Conservation (phyloP, 2,329 filamentous ascomycete species). For the Colletotrichum simmondsii region DNA sequence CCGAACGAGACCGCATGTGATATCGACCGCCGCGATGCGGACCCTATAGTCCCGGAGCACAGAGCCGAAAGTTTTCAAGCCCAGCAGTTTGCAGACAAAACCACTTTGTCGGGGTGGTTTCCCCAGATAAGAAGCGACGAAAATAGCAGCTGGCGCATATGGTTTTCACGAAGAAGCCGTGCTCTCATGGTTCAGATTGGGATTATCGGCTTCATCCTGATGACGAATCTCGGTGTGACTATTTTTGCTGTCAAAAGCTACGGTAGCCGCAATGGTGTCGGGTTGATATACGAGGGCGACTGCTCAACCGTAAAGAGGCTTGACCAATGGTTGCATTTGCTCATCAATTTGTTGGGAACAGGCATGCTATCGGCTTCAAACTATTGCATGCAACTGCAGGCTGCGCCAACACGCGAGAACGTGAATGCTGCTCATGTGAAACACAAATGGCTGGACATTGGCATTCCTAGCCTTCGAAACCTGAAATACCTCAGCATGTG, state of each 20-base stretch:
- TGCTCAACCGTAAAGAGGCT: slow-evolving; percentile 36
- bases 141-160: slow-evolving; percentile 33
- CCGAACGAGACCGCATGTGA: not conserved
- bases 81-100: not conserved
- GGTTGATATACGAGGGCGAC: slow-evolving; percentile 40
- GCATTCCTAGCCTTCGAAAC: slow-evolving; percentile 41
- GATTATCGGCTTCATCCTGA: slow-evolving; percentile 40
- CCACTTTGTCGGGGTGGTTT: slow-evolving; percentile 36
- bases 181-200: slow-evolving; percentile 38
- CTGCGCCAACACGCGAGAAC: slow-evolving; percentile 42
- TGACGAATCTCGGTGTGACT: slow-evolving; percentile 37
- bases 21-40: not conserved
- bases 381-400: slow-evolving; percentile 45
- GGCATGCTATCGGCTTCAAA: slow-evolving; percentile 44
- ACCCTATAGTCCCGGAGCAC: not conserved
- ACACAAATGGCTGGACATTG: slow-evolving; percentile 55
- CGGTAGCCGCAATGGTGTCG: slow-evolving; percentile 37
- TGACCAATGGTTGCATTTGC: slow-evolving; percentile 40
- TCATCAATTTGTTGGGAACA: slow-evolving; percentile 44
- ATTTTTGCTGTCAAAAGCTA: slow-evolving; percentile 35
- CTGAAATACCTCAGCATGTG: not conserved
- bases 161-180: slow-evolving; percentile 35
- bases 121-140: slow-evolving; percentile 37
- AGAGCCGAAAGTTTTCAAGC: not conserved
- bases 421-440: slow-evolving; percentile 52